phyloP scores from a whole-genome alignment of 2,329 filamentous ascomycete species.

The Scleromitrula shiraiana region DNA sequence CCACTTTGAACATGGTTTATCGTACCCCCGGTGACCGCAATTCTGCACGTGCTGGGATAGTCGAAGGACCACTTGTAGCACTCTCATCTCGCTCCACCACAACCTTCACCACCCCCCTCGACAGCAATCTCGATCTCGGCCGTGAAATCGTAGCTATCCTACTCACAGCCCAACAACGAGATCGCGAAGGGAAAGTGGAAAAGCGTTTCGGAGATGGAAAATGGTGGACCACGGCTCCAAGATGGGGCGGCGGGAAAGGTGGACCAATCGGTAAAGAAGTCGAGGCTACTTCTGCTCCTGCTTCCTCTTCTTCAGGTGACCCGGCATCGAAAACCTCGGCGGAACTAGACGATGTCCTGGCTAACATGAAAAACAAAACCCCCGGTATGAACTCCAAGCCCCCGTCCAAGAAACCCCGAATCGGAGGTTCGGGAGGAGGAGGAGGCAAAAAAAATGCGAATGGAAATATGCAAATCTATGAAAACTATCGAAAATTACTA shows the following conservation, averaged over 20 bases:
- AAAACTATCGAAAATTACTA: constrained; percentile 55
- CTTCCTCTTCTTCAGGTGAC: neutral
- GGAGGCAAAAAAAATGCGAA: constrained; percentile 12
- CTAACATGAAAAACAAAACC: constrained; percentile 14
- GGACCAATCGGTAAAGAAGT: constrained; percentile 54
- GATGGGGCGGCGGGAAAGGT: constrained; percentile 56
- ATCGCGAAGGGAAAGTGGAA: constrained; percentile 49
- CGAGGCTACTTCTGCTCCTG: constrained; percentile 3
- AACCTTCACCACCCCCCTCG: constrained; percentile 43
- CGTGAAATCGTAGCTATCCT: constrained; percentile 53
- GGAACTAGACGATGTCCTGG: neutral
- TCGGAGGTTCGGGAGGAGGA: too few relatives aligned
- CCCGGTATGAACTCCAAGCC: constrained; percentile 13
- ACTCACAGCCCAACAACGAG: constrained; percentile 55
- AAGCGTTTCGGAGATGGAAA: constrained; percentile 47
- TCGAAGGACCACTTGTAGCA: constrained; percentile 55
- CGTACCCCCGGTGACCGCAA: constrained; percentile 53
- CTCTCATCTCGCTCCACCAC: constrained; percentile 50
- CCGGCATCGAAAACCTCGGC: neutral
- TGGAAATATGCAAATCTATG: constrained; percentile 48
- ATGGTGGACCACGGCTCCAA: constrained; percentile 54
- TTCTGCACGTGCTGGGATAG: constrained; percentile 48
- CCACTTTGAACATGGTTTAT: constrained; percentile 51
- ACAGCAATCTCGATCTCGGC: constrained; percentile 54
- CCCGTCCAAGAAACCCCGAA: neutral